Base-by-base conservation (phyloP, 2,329 filamentous ascomycete species). In the Penicillium decumbens region DNA sequence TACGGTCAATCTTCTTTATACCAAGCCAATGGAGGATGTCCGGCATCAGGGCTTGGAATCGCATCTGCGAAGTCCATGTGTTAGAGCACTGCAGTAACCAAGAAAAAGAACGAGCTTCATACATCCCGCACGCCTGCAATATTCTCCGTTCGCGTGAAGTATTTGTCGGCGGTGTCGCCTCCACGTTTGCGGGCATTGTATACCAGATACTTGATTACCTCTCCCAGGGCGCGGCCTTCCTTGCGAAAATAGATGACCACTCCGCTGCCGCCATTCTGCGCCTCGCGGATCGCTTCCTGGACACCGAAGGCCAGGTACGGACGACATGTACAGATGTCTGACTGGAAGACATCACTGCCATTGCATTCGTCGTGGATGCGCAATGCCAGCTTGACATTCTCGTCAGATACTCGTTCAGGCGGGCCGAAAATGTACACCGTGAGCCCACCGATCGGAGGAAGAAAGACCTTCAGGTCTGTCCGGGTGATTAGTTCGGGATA, bases 241-340 rank as follows among this genome's bases (percentile, higher is more conserved):
- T 98, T 98, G 60, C 93, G 84, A 81, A 97, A 98, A 71, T 98
- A 98, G 68, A 97, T 96, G 46, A 97, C 93, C 20, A 96, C 89
- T 49, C 92, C 92, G 61, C 87, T 92, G 41, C 92, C 92, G 45
- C 92, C 92, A 49, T 87, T 89, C 68, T 97, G 93, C 9, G 93
- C 93, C 73, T 97, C 90, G 65, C 95, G 95, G 60, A 98, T 92
- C 10, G 93, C 93, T 72, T 98, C 93, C 65, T 95, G 90, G 54
- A 98, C 95, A 53, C 93, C 93, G 67, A 95, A 97, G 65, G 95
- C 95, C 49, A 97, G 82, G 68, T 97, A 97, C 13, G 93, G 93
- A 28, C 73, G 68, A 48, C 92, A 97, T 9, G 93, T 97, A 75
- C 93, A 97, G 65, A 97, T 98, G 68, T 98, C 93, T 18, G 90